Conservation (phyloP, 306 rosid genomes). For the Geum urbanum region DNA sequence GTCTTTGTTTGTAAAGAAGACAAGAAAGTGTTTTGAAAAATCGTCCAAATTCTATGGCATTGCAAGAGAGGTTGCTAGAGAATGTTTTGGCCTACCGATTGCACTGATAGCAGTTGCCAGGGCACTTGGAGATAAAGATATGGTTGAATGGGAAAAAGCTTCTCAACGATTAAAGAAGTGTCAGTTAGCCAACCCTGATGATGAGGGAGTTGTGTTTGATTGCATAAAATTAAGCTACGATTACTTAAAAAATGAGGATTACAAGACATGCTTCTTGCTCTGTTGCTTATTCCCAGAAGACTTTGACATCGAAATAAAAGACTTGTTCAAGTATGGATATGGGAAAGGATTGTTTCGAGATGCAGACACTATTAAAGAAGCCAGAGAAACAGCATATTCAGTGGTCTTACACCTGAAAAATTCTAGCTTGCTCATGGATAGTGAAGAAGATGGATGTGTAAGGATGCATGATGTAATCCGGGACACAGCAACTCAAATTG, state of each 20-base stretch:
- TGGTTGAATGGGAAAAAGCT: constrained; percentile 12
- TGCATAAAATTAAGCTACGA: constrained; percentile 23
- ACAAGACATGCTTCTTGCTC: constrained; percentile 15
- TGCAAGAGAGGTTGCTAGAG: constrained; percentile 15
- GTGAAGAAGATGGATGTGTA: neutral
- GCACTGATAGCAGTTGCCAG: constrained; percentile 22
- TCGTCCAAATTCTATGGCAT: constrained; percentile 3
- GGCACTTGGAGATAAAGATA: constrained; percentile 22
- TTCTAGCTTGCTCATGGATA: constrained; percentile 14
- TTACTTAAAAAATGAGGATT: neutral
- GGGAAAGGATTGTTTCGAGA: too few relatives aligned
- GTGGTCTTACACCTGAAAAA: constrained; percentile 17
- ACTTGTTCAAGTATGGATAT: too few relatives aligned
- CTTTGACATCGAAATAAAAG: neutral
- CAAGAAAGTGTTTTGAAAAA: neutral
- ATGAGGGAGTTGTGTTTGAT: neutral
- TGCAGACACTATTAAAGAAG: too few relatives aligned
- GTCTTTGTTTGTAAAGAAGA: neutral
- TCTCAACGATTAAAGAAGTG: neutral
- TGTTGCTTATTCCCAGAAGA: neutral
- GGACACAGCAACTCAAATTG: constrained; percentile 19
- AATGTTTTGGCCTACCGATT: neutral
- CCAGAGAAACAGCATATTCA: too few relatives aligned
- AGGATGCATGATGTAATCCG: constrained; percentile 37
- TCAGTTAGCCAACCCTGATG: neutral